Conservation (phyloP, 345 rosid genomes). For the Diplotaxis tenuifolia region DNA sequence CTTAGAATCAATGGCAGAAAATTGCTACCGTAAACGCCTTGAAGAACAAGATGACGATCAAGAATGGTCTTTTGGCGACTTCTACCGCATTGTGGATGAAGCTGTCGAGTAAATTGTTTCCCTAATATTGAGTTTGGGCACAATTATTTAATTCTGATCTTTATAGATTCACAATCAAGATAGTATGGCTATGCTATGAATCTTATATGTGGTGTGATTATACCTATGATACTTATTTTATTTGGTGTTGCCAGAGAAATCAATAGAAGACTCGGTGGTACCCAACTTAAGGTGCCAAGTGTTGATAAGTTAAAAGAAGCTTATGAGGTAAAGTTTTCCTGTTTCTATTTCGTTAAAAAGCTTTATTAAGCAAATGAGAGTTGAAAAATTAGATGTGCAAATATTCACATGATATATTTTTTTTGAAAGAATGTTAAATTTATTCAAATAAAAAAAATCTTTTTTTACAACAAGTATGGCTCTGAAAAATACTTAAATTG, state of each 20-base stretch:
- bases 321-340: slow-evolving; percentile 37
- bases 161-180: not conserved
- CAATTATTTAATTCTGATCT: too few relatives aligned
- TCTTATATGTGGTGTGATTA: not conserved
- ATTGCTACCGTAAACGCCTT: slow-evolving; percentile 39
- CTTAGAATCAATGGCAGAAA: slow-evolving; percentile 37
- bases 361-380: not conserved
- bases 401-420: not conserved
- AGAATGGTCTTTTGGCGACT: slow-evolving; percentile 36
- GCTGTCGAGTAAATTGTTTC: slow-evolving; percentile 54
- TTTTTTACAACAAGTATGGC: too few relatives aligned
- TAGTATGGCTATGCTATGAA: not conserved
- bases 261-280: slow-evolving; percentile 59
- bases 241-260: slow-evolving; percentile 45
- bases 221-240: not conserved
- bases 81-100: slow-evolving; percentile 50
- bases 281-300: slow-evolving; percentile 64
- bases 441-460: too few relatives aligned
- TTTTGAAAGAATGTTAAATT: too few relatives aligned
- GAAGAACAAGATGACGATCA: not conserved
- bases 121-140: not conserved
- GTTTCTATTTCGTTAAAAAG: not conserved
- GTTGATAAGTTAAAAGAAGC: slow-evolving; percentile 36
- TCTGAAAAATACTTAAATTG: too few relatives aligned
- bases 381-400: not conserved